phyloP scores from a whole-genome alignment of 257 asterid genomes.

The Lycium ferocissimum region DNA sequence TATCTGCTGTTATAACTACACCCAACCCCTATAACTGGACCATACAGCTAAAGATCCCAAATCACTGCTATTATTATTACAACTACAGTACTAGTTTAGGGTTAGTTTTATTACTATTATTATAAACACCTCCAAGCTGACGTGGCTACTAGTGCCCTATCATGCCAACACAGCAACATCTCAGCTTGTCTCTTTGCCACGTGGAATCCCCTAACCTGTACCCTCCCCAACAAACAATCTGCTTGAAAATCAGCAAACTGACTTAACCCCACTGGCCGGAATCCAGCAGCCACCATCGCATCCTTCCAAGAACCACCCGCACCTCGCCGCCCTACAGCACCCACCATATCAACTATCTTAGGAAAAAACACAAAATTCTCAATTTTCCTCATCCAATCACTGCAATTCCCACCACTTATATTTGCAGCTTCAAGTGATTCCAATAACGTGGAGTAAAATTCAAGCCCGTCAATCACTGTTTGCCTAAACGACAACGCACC shows the following conservation, averaged over 20 bases:
- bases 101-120: background rate
- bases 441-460: conserved; percentile 75
- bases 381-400: conserved; percentile 70
- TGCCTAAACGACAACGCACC: conserved; percentile 74
- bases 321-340: conserved; percentile 65
- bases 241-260: conserved; percentile 88
- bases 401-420: conserved; percentile 43
- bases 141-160: conserved; percentile 82
- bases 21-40: conserved; percentile 33
- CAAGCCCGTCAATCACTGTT: conserved; percentile 81
- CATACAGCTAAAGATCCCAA: conserved; percentile 4
- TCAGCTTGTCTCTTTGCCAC: conserved; percentile 83
- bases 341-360: conserved; percentile 68
- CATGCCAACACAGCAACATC: conserved; percentile 99
- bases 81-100: conserved; percentile 15
- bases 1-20: background rate
- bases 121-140: conserved; percentile 85
- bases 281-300: conserved; percentile 76
- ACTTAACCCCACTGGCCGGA: conserved; percentile 80
- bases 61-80: background rate
- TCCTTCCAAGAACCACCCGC: conserved; percentile 64
- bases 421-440: conserved; percentile 83
- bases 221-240: conserved; percentile 73
- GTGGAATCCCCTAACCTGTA: conserved; percentile 85
- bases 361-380: conserved; percentile 82